Percentiles rank a stretch among this genome's conserved stretches.
phyloP scores from a whole-genome alignment of 78 protist genomes.

The Dictyostelium brefeldianum region DNA sequence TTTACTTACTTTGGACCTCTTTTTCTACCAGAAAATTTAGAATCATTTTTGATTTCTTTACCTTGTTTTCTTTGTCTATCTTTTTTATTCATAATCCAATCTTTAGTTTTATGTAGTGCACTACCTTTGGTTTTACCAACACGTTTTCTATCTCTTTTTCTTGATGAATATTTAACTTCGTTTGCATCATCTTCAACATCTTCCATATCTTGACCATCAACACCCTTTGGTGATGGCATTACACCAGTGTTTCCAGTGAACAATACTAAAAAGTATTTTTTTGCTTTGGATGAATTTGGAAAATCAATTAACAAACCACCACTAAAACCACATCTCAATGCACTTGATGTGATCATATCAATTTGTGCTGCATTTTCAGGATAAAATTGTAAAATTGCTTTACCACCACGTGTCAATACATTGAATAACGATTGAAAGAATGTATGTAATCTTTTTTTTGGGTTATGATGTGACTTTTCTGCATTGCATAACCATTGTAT shows the following conservation, averaged over 20 bases:
- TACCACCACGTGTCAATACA: slow-evolving; percentile 77
- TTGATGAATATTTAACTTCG: slow-evolving; percentile 64
- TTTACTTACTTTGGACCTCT: slow-evolving; percentile 68
- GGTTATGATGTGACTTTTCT: slow-evolving; percentile 89
- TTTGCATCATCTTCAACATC: not conserved
- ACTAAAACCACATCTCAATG: slow-evolving; percentile 94
- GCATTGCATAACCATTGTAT: slow-evolving; percentile 98
- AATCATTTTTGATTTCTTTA: slow-evolving; percentile 83
- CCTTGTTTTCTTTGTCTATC: slow-evolving; percentile 91
- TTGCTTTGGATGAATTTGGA: slow-evolving; percentile 96
- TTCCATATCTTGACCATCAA: slow-evolving; percentile 6
- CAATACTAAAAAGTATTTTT: slow-evolving; percentile 89
- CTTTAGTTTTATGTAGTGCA: slow-evolving; percentile 29
- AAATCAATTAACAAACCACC: slow-evolving; percentile 98
- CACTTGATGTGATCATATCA: slow-evolving; percentile 88
- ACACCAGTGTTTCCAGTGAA: slow-evolving; percentile 59
- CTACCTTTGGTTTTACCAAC: not conserved
- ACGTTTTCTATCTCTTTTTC: slow-evolving; percentile 52
- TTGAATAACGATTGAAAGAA: slow-evolving; percentile 94
- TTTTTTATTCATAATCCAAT: slow-evolving; percentile 90
- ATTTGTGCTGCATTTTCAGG: slow-evolving; percentile 95
- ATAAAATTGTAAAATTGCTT: slow-evolving; percentile 90
- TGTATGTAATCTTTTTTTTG: slow-evolving; percentile 85
- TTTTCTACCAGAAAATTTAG: slow-evolving; percentile 92
- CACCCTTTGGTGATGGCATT: slow-evolving; percentile 80